These are phyloP conservation scores for Botryosphaeria agaves DNA, from an alignment of 2,329 filamentous ascomycete genomes.

Conservation along the genomic window DNA sequence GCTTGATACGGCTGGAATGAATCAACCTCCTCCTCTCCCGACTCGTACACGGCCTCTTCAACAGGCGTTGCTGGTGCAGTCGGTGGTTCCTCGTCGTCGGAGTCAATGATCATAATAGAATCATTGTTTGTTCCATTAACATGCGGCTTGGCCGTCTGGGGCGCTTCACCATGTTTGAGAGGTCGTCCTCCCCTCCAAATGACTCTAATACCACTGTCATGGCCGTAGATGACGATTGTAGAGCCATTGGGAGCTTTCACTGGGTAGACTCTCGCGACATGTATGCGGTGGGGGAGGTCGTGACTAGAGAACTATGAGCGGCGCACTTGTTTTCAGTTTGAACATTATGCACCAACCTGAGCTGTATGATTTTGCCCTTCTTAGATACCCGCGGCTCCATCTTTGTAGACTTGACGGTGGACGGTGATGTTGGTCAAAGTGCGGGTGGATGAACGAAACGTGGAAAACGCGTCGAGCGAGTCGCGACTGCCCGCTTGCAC, in stretches of 20 bases:
- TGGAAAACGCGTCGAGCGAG: too few relatives aligned
- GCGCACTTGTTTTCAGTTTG: constrained; percentile 2
- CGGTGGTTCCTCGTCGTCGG: constrained; percentile 33
- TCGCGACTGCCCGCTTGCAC: too few relatives aligned
- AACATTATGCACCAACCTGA: constrained; percentile 1
- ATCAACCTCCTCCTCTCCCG: constrained; percentile 41
- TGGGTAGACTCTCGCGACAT: constrained; percentile 39
- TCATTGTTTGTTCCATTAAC: constrained; percentile 26
- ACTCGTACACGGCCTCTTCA: constrained; percentile 27
- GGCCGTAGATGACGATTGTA: constrained; percentile 41
- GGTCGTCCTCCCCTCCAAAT: constrained; percentile 41
- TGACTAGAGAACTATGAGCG: too few relatives aligned
- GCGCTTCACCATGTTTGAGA: constrained; percentile 18
- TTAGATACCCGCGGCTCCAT: neutral
- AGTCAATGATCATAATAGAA: constrained; percentile 37
- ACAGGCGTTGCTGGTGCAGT: constrained; percentile 5
- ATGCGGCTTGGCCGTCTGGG: constrained; percentile 17
- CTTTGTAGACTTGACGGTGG: neutral
- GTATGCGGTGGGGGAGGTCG: constrained; percentile 39
- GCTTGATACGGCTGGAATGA: constrained; percentile 35
- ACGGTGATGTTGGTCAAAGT: too few relatives aligned
- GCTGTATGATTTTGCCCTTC: neutral
- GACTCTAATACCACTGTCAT: constrained; percentile 38
- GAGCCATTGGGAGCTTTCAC: constrained; percentile 42
- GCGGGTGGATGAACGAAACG: too few relatives aligned